A percentile compares a stretch with the other conserved stretches of the same genome.
phyloP scores from a whole-genome alignment of 176 grass and related monocot species.

The Zizania latifolia region DNA sequence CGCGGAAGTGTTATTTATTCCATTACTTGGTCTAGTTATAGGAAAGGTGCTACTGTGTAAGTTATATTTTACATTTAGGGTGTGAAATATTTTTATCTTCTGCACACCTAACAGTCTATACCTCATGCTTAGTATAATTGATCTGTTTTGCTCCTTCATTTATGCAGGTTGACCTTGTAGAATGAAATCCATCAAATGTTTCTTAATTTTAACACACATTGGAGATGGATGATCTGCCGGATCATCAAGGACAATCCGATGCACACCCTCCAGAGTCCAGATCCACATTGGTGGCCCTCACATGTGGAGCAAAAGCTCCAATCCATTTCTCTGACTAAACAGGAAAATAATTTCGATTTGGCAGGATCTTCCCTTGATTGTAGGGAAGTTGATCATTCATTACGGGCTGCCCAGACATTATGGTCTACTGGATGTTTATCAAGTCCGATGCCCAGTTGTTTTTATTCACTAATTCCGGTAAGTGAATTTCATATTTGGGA shows the following conservation, averaged over 20 bases:
- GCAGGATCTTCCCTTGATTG: conserved; percentile 25
- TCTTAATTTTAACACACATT: conserved; percentile 33
- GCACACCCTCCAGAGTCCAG: conserved; percentile 45
- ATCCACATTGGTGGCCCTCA: conserved; percentile 43
- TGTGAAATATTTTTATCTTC: neutral
- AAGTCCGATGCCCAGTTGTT: conserved; percentile 78
- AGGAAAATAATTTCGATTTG: conserved; percentile 28
- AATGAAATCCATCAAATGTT: conserved; percentile 50
- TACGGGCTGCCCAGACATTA: conserved; percentile 55
- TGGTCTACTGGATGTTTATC: conserved; percentile 83
- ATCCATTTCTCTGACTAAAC: conserved; percentile 36
- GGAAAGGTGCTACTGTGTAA: neutral
- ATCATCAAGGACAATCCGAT: conserved; percentile 47
- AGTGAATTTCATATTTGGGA: conserved; percentile 32
- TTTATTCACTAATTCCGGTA: conserved; percentile 87
- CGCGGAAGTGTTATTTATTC: neutral
- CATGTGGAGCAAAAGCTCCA: conserved; percentile 51
- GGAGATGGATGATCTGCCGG: conserved; percentile 72
- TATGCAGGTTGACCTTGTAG: conserved; percentile 21
- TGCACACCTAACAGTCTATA: neutral
- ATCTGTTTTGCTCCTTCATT: conserved; percentile 9
- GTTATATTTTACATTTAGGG: neutral
- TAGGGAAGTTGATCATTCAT: conserved; percentile 39
- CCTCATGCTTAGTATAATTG: neutral
- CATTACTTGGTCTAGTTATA: neutral